Evolutionary conservation across 2,329 filamentous ascomycete species (phyloP).

Genomic region (Nectriaceae sp.): DNA sequence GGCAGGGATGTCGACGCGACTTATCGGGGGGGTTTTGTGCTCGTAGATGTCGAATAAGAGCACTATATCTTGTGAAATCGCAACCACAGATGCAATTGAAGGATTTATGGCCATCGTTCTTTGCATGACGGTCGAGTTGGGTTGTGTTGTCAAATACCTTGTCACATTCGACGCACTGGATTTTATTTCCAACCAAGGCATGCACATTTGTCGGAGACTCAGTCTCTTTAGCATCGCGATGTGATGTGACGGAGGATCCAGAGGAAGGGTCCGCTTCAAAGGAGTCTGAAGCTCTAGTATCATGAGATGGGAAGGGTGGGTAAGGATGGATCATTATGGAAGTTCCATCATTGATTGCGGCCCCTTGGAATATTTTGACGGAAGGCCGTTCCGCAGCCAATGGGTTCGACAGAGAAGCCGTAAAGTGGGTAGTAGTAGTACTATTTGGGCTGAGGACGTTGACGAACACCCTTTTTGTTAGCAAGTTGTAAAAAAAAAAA

Average conservation of each 20-base stretch:
- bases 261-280: neutral
- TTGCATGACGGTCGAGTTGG: rapidly evolving
- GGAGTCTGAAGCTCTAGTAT: too few relatives aligned
- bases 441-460: neutral
- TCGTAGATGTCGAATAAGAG: constrained; percentile 1
- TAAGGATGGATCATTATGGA: too few relatives aligned
- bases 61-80: neutral
- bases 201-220: neutral
- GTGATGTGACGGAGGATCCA: neutral
- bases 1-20: neutral
- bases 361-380: too few relatives aligned
- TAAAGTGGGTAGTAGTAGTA: neutral
- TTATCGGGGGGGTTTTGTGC: neutral
- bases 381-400: too few relatives aligned
- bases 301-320: too few relatives aligned
- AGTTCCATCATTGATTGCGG: too few relatives aligned
- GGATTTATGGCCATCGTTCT: neutral
- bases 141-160: rapidly evolving
- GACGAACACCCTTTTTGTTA: constrained; percentile 7
- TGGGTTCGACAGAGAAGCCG: neutral
- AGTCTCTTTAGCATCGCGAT: neutral
- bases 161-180: neutral
- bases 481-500: constrained; percentile 6
- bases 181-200: neutral
- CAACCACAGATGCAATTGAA: neutral